These are phyloP conservation scores for Coemansia sp. DNA, from an alignment of 192 early-diverging fungal species.

Conservation along the genomic window DNA sequence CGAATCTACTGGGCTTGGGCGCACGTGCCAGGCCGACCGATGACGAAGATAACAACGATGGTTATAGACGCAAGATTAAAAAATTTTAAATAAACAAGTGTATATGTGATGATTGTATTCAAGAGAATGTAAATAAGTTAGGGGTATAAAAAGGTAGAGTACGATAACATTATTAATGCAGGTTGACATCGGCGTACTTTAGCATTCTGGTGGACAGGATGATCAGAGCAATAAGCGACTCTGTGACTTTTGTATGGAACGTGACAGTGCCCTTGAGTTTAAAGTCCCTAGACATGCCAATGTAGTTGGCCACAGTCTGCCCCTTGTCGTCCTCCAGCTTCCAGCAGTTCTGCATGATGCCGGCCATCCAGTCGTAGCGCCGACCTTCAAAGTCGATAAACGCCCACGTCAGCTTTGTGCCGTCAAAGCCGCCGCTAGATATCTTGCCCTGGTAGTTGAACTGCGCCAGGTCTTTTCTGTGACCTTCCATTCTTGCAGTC, in stretches of 20 bases:
- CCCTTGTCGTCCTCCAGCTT: slow-evolving; percentile 42
- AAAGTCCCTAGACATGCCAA: slow-evolving; percentile 37
- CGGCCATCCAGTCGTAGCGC: slow-evolving; percentile 44
- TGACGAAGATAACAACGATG: background rate
- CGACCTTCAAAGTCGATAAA: slow-evolving; percentile 44
- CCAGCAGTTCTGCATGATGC: slow-evolving; percentile 52
- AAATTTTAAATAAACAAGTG: background rate
- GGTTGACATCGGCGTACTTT: slow-evolving; percentile 19
- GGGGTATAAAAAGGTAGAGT: background rate
- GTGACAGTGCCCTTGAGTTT: slow-evolving; percentile 33
- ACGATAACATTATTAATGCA: background rate
- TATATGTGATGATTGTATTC: background rate
- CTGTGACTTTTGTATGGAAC: slow-evolving; percentile 33
- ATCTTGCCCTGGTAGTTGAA: slow-evolving; percentile 34
- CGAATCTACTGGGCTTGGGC: slow-evolving; percentile 79
- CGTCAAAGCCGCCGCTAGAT: slow-evolving; percentile 37
- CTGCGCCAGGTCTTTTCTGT: slow-evolving; percentile 23
- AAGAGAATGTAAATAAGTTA: background rate
- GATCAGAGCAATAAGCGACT: slow-evolving; percentile 36
- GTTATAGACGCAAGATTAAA: background rate
- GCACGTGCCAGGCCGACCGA: slow-evolving; percentile 60
- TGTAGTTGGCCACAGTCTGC: slow-evolving; percentile 31
- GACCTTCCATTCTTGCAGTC: slow-evolving; percentile 26
- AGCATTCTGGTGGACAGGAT: slow-evolving; percentile 31
- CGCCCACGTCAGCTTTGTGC: slow-evolving; percentile 28